Percentiles rank a stretch among this genome's conserved stretches.
Evolutionary conservation across 2,329 filamentous ascomycete species (phyloP).

Genomic region (Nemania abortiva): DNA sequence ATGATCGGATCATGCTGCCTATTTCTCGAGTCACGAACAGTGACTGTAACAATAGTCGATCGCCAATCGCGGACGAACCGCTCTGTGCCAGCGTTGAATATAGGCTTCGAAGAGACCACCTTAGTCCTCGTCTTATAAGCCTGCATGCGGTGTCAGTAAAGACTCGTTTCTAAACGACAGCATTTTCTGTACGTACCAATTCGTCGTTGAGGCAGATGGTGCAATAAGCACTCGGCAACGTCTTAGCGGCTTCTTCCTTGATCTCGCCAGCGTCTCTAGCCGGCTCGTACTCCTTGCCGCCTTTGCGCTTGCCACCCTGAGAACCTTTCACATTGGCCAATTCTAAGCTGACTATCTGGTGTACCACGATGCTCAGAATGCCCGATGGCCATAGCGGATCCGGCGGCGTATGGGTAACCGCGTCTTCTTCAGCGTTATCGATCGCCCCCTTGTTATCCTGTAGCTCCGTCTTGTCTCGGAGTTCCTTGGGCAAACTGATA

Average conservation of each 20-base stretch:
- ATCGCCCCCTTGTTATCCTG: conserved; percentile 89
- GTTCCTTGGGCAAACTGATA: conserved; percentile 76
- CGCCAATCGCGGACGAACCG: conserved; percentile 94
- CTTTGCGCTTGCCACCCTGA: conserved; percentile 78
- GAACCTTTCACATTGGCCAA: conserved; percentile 92
- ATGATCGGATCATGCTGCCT: conserved; percentile 95
- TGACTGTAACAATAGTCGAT: conserved; percentile 85
- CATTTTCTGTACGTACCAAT: conserved; percentile 61
- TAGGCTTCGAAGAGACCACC: conserved; percentile 92
- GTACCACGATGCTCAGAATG: conserved; percentile 85
- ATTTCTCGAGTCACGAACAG: conserved; percentile 88
- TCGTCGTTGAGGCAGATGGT: conserved; percentile 92
- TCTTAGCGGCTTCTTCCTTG: conserved; percentile 83
- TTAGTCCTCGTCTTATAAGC: conserved; percentile 95
- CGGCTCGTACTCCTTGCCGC: conserved; percentile 84
- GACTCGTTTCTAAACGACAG: not conserved
- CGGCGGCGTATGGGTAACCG: conserved; percentile 88
- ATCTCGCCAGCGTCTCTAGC: conserved; percentile 86
- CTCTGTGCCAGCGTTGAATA: conserved; percentile 97
- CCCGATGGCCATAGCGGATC: conserved; percentile 97
- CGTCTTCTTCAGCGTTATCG: conserved; percentile 80
- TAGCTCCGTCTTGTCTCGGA: conserved; percentile 79
- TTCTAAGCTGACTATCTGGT: conserved; percentile 95
- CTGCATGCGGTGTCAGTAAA: conserved; percentile 44
- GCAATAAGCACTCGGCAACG: conserved; percentile 91